A percentile compares a stretch with the other conserved stretches of the same genome.
Conservation (phyloP, 2,329 filamentous ascomycete genomes). For the Aspergillus terreus region DNA sequence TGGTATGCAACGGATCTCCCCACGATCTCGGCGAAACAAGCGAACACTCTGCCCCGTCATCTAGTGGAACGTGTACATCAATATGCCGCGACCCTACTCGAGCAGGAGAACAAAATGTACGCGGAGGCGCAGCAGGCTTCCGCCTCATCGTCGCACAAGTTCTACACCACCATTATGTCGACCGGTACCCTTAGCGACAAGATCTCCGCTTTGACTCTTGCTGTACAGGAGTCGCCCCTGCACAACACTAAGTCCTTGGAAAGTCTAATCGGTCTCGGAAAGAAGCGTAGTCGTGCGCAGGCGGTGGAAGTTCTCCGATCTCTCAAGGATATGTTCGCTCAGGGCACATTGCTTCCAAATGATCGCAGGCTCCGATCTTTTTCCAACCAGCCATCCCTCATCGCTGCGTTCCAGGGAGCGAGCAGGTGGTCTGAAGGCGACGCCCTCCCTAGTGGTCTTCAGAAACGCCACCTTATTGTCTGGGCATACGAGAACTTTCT, state of each 20-base stretch:
- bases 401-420: slow-evolving; percentile 65
- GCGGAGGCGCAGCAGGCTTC: slow-evolving; percentile 65
- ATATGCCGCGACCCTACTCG: slow-evolving; percentile 70
- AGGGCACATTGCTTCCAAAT: slow-evolving; percentile 77
- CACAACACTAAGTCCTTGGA: slow-evolving; percentile 91
- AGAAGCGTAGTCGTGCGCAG: slow-evolving; percentile 88
- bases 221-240: slow-evolving; percentile 91
- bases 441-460: slow-evolving; percentile 67
- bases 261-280: slow-evolving; percentile 74
- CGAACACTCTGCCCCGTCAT: slow-evolving; percentile 46
- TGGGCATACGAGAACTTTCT: slow-evolving; percentile 97
- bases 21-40: slow-evolving; percentile 46
- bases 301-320: slow-evolving; percentile 90
- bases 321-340: slow-evolving; percentile 88
- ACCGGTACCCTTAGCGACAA: slow-evolving; percentile 96
- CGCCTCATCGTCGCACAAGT: slow-evolving; percentile 85
- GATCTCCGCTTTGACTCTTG: slow-evolving; percentile 88
- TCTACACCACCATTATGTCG: slow-evolving; percentile 94
- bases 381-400: slow-evolving; percentile 70
- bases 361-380: slow-evolving; percentile 80
- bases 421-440: slow-evolving; percentile 66
- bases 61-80: slow-evolving; percentile 56
- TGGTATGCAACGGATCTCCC: slow-evolving; percentile 63
- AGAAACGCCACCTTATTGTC: slow-evolving; percentile 72
- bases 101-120: slow-evolving; percentile 75